Evolutionary conservation across 768 basidiomycete genomes (phyloP).

Genomic region (Kwoniella shandongensis): DNA sequence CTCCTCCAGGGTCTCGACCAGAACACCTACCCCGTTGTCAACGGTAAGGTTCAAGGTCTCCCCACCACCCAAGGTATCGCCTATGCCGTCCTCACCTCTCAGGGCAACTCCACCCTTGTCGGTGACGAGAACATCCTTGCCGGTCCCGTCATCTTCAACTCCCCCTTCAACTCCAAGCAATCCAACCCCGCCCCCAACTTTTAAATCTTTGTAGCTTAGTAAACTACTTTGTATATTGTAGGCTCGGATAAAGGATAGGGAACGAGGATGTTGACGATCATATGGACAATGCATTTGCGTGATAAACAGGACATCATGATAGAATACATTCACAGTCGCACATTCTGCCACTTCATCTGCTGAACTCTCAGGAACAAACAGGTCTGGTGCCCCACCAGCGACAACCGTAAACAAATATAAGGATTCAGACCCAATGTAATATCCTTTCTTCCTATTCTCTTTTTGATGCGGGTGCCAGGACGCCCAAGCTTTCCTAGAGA

Average conservation of each 20-base stretch:
- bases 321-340: no score
- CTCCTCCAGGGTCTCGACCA: slow-evolving; percentile 60
- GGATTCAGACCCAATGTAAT: no score
- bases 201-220: slow-evolving; percentile 12
- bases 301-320: no score
- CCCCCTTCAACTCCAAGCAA: slow-evolving; percentile 36
- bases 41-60: slow-evolving; percentile 42
- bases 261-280: no score
- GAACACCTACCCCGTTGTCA: slow-evolving; percentile 55
- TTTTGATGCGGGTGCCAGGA: no score
- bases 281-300: no score
- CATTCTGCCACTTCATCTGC: no score
- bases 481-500: no score
- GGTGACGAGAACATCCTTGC: slow-evolving; percentile 61
- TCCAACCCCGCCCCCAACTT: slow-evolving; percentile 45
- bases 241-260: neutral
- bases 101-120: slow-evolving; percentile 49
- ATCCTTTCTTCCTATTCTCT: no score
- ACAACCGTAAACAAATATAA: no score
- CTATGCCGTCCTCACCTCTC: slow-evolving; percentile 59
- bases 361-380: no score
- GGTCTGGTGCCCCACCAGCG: no score
- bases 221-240: neutral
- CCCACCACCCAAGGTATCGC: slow-evolving; percentile 57
- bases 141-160: slow-evolving; percentile 59